Evolutionary conservation across 768 basidiomycete genomes (phyloP).

Genomic region (Trametes cubensis): DNA sequence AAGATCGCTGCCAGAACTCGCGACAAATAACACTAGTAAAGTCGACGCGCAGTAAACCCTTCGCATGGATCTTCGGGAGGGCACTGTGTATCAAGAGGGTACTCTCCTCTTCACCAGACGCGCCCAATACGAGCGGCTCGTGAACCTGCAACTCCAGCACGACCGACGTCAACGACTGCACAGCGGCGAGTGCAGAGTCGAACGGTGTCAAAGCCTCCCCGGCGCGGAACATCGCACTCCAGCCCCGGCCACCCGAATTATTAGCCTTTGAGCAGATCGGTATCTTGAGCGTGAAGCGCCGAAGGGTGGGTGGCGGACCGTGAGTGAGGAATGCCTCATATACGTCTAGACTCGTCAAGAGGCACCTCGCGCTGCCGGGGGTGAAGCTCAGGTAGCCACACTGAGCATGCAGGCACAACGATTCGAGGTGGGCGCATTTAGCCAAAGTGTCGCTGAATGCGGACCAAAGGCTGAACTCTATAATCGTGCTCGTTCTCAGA

Average conservation of each 20-base stretch:
- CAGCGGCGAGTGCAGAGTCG: too few species aligned
- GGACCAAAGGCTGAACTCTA: not conserved
- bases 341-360: too few species aligned
- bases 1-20: too few species aligned
- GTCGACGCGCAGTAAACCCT: not conserved
- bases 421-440: not conserved
- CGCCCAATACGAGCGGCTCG: too few species aligned
- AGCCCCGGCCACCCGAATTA: not conserved
- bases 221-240: not conserved
- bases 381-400: too few species aligned
- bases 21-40: too few species aligned
- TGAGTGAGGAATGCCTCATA: too few species aligned
- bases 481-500: not conserved
- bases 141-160: too few species aligned
- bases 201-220: not conserved
- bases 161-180: too few species aligned
- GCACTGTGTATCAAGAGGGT: not conserved
- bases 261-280: not conserved
- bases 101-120: not conserved
- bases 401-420: not conserved
- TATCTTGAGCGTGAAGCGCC: not conserved
- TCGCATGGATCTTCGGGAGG: not conserved
- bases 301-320: not conserved
- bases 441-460: not conserved
- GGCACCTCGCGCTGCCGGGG: too few species aligned